A percentile compares a stretch with the other conserved stretches of the same genome.
Evolutionary conservation across 371 early-diverging fungal species (phyloP).

Genomic region (Neoconidiobolus thromboides): DNA sequence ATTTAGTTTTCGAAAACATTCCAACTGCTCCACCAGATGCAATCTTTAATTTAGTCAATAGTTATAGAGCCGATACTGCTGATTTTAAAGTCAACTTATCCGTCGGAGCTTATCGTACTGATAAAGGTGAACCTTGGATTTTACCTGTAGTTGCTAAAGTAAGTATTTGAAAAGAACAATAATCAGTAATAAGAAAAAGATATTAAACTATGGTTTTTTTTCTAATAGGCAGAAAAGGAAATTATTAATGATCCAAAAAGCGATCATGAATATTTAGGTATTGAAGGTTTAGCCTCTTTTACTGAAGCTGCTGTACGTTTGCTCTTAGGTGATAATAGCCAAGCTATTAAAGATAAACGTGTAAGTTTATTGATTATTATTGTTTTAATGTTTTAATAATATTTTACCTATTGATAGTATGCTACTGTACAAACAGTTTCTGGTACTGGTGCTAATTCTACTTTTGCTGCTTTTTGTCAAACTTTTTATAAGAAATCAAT

Average conservation of each 20-base stretch:
- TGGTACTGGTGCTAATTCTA: constrained; percentile 85
- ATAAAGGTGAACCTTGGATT: constrained; percentile 83
- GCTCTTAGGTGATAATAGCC: constrained; percentile 64
- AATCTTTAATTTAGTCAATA: constrained; percentile 70
- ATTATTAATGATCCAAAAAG: constrained; percentile 41
- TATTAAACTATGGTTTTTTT: not conserved
- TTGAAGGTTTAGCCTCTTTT: constrained; percentile 60
- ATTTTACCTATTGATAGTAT: constrained; percentile 14
- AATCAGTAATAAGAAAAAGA: not conserved
- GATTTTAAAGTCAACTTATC: constrained; percentile 82
- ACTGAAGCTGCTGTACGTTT: constrained; percentile 55
- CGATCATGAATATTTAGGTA: constrained; percentile 90
- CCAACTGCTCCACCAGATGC: constrained; percentile 72
- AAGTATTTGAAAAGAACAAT: not conserved
- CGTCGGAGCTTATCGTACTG: constrained; percentile 89
- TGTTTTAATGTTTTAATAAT: not conserved
- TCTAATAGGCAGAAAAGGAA: constrained; percentile 52
- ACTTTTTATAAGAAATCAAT: constrained; percentile 46
- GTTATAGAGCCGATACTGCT: constrained; percentile 59
- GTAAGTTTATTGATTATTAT: constrained; percentile 13
- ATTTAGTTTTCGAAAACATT: constrained; percentile 26
- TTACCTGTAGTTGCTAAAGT: constrained; percentile 86
- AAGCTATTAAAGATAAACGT: constrained; percentile 53
- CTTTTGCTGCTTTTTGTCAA: constrained; percentile 66
- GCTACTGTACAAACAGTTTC: constrained; percentile 76